Conservation (phyloP, 2,329 filamentous ascomycete species). For the Talaromyces sp. region DNA sequence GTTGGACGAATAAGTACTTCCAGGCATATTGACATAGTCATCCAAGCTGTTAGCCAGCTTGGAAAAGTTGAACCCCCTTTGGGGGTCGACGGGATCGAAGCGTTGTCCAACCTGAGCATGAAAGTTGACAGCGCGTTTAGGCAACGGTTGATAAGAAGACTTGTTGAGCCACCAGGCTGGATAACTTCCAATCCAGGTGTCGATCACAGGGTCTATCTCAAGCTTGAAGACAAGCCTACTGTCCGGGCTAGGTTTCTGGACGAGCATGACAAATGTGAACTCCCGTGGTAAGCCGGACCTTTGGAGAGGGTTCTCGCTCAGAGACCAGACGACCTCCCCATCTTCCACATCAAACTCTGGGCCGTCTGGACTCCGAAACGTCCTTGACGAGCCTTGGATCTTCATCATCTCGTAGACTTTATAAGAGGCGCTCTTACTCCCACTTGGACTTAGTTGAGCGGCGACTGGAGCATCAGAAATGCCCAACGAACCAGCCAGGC, state of each 20-base stretch:
- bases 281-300: constrained; percentile 47
- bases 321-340: constrained; percentile 46
- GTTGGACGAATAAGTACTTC: constrained; percentile 33
- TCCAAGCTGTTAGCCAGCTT: constrained; percentile 37
- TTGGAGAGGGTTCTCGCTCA: constrained; percentile 48
- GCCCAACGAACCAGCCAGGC: constrained; percentile 42
- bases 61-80: constrained; percentile 44
- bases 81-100: constrained; percentile 33
- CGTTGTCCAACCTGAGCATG: constrained; percentile 40
- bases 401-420: constrained; percentile 48
- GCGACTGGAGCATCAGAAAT: constrained; percentile 42
- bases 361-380: constrained; percentile 31
- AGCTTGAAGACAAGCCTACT: constrained; percentile 36
- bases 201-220: constrained; percentile 41
- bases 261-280: constrained; percentile 49
- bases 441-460: constrained; percentile 39
- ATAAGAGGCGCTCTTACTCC: constrained; percentile 38
- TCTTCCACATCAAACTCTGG: constrained; percentile 38
- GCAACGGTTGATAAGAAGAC: constrained; percentile 34
- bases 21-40: constrained; percentile 44
- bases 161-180: constrained; percentile 34
- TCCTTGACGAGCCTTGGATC: constrained; percentile 45
- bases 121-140: constrained; percentile 36
- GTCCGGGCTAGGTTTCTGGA: constrained; percentile 41
- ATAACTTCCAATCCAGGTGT: constrained; percentile 38